Conservation (phyloP, 768 basidiomycete genomes). For the Lanmaoa rubissima region DNA sequence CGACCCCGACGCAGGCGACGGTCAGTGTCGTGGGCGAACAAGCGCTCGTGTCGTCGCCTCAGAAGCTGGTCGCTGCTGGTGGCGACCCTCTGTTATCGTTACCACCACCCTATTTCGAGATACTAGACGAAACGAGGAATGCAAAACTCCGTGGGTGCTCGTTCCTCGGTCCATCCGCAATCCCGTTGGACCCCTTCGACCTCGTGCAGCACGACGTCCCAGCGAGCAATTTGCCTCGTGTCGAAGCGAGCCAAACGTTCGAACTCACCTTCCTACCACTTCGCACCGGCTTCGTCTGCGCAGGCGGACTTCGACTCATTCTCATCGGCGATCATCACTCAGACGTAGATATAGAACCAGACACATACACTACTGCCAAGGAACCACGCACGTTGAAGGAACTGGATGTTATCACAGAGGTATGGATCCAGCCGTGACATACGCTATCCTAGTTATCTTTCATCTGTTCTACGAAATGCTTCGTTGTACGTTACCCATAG, state of each 20-base stretch:
- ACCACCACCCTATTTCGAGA: conserved; percentile 49
- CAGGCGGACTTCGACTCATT: conserved; percentile 73
- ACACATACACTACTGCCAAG: conserved; percentile 23
- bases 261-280: conserved; percentile 61
- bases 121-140: conserved; percentile 35
- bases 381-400: conserved; percentile 59
- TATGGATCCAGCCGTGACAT: conserved; percentile 53
- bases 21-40: conserved; percentile 5
- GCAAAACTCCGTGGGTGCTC: conserved; percentile 34
- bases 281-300: conserved; percentile 54
- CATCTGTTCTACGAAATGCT: conserved; percentile 12
- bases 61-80: conserved; percentile 1
- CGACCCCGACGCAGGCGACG: conserved; percentile 7
- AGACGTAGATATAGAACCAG: conserved; percentile 34
- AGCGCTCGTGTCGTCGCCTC: conserved; percentile 14
- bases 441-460: conserved; percentile 2
- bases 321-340: conserved; percentile 55
- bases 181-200: conserved; percentile 45
- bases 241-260: conserved; percentile 53
- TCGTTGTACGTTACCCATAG: conserved; percentile 2
- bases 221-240: conserved; percentile 24
- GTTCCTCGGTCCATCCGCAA: conserved; percentile 51
- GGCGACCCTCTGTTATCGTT: conserved; percentile 25
- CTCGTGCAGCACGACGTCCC: conserved; percentile 21
- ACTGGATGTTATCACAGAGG: conserved; percentile 68